These are phyloP conservation scores for Thraustochytrium striatum DNA, from an alignment of 352 stramenopile genomes.

Conservation along the genomic window DNA sequence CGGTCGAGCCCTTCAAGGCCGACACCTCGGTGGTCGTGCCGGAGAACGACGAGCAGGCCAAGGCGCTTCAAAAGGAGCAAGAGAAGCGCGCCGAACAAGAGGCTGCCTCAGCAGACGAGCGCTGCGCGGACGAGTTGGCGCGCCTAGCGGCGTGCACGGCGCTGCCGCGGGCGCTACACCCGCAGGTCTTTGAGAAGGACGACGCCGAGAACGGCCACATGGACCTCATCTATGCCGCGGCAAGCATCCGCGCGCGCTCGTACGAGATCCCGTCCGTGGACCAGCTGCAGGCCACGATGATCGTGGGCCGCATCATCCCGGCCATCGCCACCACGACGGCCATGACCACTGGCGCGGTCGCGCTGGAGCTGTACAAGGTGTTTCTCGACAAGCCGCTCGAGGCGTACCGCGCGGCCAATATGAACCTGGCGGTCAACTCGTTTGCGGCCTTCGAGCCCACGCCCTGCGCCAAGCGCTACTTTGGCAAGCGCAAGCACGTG, in stretches of 20 bases:
- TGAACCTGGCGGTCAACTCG: conserved; percentile 50
- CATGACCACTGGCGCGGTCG: conserved; percentile 93
- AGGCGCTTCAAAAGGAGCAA: conserved; percentile 15
- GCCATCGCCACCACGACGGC: conserved; percentile 99
- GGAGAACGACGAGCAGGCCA: conserved; percentile 46
- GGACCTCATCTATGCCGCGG: conserved; percentile 81
- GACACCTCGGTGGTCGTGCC: conserved; percentile 30
- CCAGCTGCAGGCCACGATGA: conserved; percentile 92
- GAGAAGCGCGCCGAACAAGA: conserved; percentile 16
- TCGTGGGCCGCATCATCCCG: conserved; percentile 99
- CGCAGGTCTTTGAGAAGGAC: conserved; percentile 91
- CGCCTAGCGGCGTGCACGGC: conserved; percentile 6
- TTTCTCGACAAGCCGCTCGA: conserved; percentile 2
- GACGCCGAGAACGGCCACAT: conserved; percentile 85
- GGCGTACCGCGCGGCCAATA: conserved; percentile 19
- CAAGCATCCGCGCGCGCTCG: conserved; percentile 87
- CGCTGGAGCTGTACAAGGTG: conserved; percentile 93
- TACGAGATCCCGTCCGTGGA: conserved; percentile 96
- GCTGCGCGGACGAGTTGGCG: neutral
- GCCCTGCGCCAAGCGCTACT: neutral
- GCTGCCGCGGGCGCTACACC: conserved; percentile 52
- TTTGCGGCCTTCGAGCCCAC: conserved; percentile 48
- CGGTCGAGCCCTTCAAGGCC: neutral
- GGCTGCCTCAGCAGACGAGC: neutral
- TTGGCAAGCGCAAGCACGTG: conserved; percentile 19